A percentile compares a stretch with the other conserved stretches of the same genome.
These are phyloP conservation scores for Aegilops bicornis DNA, from an alignment of 176 grass and related monocot genomes.

Conservation along the genomic window DNA sequence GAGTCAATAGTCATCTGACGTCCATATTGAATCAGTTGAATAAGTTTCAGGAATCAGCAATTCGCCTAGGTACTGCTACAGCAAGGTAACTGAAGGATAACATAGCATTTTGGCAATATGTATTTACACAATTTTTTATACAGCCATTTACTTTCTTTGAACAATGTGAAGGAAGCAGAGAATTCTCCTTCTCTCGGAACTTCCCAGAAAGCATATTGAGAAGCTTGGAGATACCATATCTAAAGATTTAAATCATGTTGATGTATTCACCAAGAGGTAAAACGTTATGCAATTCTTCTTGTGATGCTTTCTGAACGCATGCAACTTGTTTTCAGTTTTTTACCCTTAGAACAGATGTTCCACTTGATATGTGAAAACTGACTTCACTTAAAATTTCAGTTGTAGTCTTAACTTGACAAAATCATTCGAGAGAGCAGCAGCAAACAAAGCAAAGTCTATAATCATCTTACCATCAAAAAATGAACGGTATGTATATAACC, in stretches of 20 bases:
- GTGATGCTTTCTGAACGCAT: conserved; percentile 33
- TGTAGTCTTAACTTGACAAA: conserved; percentile 91
- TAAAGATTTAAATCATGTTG: conserved; percentile 89
- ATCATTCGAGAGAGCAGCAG: conserved; percentile 96
- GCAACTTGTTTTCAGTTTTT: conserved; percentile 2
- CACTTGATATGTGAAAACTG: conserved; percentile 18
- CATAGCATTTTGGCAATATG: conserved; percentile 29
- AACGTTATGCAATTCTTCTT: conserved; percentile 28
- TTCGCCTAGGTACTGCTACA: conserved; percentile 82
- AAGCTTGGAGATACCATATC: conserved; percentile 76
- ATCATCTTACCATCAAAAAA: conserved; percentile 79
- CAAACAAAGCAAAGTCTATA: conserved; percentile 87
- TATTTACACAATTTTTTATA: conserved; percentile 26
- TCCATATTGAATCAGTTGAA: conserved; percentile 91
- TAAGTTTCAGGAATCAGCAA: conserved; percentile 93
- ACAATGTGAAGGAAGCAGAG: conserved; percentile 88
- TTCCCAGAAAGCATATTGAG: conserved; percentile 95
- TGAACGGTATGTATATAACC: conserved; percentile 54
- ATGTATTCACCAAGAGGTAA: conserved; percentile 94
- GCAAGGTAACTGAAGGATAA: conserved; percentile 68
- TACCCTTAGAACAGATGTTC: conserved; percentile 12
- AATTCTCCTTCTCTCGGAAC: conserved; percentile 89
- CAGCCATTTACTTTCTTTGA: conserved; percentile 30
- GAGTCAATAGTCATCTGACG: conserved; percentile 82
- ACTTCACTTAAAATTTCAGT: conserved; percentile 48